Evolutionary conservation across 495 filamentous ascomycete genomes (phyloP).

Genomic region (Hypoxylon trugodes): DNA sequence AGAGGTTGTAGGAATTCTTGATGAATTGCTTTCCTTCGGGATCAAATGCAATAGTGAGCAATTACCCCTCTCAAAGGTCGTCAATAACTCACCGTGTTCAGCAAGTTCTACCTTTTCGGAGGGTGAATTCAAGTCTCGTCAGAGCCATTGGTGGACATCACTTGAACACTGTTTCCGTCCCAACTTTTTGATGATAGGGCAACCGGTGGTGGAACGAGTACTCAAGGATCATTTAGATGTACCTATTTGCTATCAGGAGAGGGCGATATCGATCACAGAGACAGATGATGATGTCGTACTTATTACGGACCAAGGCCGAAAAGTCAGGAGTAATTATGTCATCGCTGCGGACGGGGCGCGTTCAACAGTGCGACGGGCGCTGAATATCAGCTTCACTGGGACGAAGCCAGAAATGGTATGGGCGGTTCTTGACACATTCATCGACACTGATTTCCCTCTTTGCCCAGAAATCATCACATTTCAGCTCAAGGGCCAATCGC

Average conservation of each 20-base stretch:
- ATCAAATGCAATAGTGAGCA: slow-evolving; percentile 43
- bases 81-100: slow-evolving; percentile 14
- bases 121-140: slow-evolving; percentile 39
- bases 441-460: slow-evolving; percentile 40
- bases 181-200: slow-evolving; percentile 44
- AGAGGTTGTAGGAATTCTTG: slow-evolving; percentile 32
- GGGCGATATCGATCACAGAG: slow-evolving; percentile 22
- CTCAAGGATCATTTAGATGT: slow-evolving; percentile 16
- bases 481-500: slow-evolving; percentile 40
- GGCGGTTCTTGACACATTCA: slow-evolving; percentile 42
- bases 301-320: slow-evolving; percentile 28
- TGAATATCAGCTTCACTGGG: slow-evolving; percentile 34
- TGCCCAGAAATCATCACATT: slow-evolving; percentile 43
- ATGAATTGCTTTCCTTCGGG: slow-evolving; percentile 34
- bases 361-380: slow-evolving; percentile 26
- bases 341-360: slow-evolving; percentile 37
- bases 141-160: slow-evolving; percentile 40
- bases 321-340: slow-evolving; percentile 27
- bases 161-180: slow-evolving; percentile 31
- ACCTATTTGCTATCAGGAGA: slow-evolving; percentile 30
- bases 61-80: not conserved
- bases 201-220: slow-evolving; percentile 33
- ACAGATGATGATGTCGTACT: slow-evolving; percentile 16
- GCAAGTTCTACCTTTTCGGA: slow-evolving; percentile 41
- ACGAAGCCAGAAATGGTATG: slow-evolving; percentile 44